Percentiles rank a stretch among this genome's conserved stretches.
Evolutionary conservation across 345 rosid genomes (phyloP).

Genomic region (Melaleuca quinquenervia): DNA sequence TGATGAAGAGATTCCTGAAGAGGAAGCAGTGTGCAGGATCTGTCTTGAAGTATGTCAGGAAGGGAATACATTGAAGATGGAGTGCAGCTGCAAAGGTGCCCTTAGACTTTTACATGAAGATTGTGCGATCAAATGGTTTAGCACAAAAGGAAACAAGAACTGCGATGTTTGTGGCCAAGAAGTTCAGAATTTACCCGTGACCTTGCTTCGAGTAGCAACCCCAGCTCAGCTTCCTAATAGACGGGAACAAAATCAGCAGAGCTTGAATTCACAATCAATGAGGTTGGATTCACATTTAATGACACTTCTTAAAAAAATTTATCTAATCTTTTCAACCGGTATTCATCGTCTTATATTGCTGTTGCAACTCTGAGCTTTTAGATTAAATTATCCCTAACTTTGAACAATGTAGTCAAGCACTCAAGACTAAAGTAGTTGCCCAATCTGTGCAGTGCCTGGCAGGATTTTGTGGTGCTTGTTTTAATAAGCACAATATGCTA

Average conservation of each 20-base stretch:
- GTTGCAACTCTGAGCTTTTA: not conserved
- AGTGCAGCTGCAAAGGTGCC: conserved; percentile 93
- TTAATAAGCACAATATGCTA: conserved; percentile 82
- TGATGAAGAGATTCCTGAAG: conserved; percentile 95
- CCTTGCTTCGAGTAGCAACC: conserved; percentile 54
- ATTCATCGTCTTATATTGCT: not conserved
- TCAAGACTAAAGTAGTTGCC: not conserved
- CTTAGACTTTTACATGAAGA: conserved; percentile 82
- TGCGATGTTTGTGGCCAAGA: conserved; percentile 91
- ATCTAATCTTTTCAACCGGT: not conserved
- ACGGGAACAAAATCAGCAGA: conserved; percentile 38
- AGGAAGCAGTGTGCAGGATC: conserved; percentile 92
- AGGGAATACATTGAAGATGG: conserved; percentile 91
- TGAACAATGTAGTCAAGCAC: not conserved
- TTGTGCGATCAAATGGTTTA: conserved; percentile 89
- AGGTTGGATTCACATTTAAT: conserved; percentile 26
- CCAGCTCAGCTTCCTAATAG: conserved; percentile 33
- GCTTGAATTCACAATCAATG: conserved; percentile 23
- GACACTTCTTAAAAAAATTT: not conserved
- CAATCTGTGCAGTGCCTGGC: conserved; percentile 67
- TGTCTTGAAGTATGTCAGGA: conserved; percentile 79
- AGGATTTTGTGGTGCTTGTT: conserved; percentile 87
- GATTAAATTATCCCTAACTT: not conserved
- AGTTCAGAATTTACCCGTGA: conserved; percentile 83
- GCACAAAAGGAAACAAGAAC: conserved; percentile 62